phyloP scores from a whole-genome alignment of 2,329 filamentous ascomycete genomes.

The Thielaviopsis punctulata region DNA sequence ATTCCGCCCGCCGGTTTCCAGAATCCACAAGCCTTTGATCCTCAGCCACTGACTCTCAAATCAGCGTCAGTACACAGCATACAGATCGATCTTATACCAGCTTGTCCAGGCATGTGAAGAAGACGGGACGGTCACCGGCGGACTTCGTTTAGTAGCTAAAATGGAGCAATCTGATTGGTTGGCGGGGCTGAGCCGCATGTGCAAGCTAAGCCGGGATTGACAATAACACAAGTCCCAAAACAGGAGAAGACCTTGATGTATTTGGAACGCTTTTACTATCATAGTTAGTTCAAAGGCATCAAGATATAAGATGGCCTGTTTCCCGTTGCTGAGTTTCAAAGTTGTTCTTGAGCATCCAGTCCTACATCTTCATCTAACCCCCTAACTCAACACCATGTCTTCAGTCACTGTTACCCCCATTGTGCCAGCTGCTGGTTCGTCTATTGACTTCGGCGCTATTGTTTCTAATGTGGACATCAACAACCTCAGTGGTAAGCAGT shows the following conservation, averaged over 20 bases:
- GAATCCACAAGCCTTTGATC: background rate
- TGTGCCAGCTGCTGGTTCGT: constrained; percentile 20
- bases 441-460: constrained; percentile 42
- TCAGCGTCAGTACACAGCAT: background rate
- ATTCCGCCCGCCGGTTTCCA: background rate
- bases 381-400: background rate
- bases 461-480: constrained; percentile 43
- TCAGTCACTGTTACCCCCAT: constrained; percentile 22
- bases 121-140: background rate
- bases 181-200: background rate
- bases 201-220: background rate
- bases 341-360: background rate
- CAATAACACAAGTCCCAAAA: background rate
- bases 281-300: background rate
- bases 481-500: constrained; percentile 38
- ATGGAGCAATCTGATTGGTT: background rate
- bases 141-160: background rate
- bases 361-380: background rate
- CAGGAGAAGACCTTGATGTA: no score
- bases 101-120: background rate
- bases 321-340: no score
- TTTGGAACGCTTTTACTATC: background rate
- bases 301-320: no score
- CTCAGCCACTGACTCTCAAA: background rate
- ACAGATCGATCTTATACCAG: background rate